Percentiles rank a stretch among this genome's conserved stretches.
phyloP scores from a whole-genome alignment of 2,329 filamentous ascomycete species.

The Zymoseptoria ardabiliae region DNA sequence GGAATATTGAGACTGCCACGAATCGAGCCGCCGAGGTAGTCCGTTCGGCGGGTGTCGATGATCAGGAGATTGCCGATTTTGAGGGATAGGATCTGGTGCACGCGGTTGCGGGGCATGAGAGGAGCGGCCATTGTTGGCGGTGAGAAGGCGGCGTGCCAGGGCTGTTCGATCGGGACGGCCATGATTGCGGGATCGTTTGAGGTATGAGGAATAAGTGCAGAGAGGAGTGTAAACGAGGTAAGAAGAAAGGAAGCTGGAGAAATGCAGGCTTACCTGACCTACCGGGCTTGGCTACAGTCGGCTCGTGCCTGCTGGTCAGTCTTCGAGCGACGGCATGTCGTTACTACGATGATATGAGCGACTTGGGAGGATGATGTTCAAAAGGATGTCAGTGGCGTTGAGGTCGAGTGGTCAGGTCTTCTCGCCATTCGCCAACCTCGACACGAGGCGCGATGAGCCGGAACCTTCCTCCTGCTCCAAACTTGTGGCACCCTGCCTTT shows the following conservation, averaged over 20 bases:
- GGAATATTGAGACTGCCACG: constrained; percentile 41
- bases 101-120: constrained; percentile 33
- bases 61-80: constrained; percentile 34
- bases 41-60: constrained; percentile 41
- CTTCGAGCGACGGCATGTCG: background rate
- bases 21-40: constrained; percentile 41
- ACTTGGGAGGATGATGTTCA: background rate
- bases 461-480: no score
- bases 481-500: no score
- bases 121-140: constrained; percentile 32
- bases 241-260: background rate
- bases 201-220: background rate
- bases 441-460: no score
- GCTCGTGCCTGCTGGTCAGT: background rate
- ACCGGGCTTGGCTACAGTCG: background rate
- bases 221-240: background rate
- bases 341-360: background rate
- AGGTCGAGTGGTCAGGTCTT: background rate
- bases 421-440: no score
- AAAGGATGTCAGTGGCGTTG: background rate
- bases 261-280: background rate
- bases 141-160: constrained; percentile 39
- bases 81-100: constrained; percentile 30
- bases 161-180: constrained; percentile 18
- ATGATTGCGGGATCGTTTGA: constrained; percentile 26